phyloP scores from a whole-genome alignment of 148 eudicot species.

The Amaranthus cruentus region DNA sequence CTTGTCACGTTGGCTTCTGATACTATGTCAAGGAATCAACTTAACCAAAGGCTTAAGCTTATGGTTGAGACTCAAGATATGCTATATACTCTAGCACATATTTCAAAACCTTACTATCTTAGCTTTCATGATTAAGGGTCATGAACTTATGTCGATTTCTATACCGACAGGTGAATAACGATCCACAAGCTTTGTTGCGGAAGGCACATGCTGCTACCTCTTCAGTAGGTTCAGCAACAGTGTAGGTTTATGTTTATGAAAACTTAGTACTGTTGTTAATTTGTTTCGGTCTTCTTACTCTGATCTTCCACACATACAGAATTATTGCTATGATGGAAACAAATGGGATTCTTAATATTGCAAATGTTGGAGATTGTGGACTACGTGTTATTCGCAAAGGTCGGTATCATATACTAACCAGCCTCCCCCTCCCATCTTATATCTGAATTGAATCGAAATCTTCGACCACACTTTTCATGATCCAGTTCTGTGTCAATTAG shows the following conservation, averaged over 20 bases:
- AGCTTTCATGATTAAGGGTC: not conserved
- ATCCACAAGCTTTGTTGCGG: slow-evolving; percentile 66
- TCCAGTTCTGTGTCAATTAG: slow-evolving; percentile 7
- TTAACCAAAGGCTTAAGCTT: too few species aligned
- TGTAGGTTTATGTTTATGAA: slow-evolving; percentile 47
- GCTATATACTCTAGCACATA: not conserved
- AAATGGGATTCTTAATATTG: slow-evolving; percentile 75
- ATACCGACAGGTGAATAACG: slow-evolving; percentile 57
- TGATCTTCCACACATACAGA: slow-evolving; percentile 28
- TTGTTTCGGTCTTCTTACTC: not conserved
- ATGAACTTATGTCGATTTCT: not conserved
- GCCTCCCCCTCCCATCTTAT: not conserved
- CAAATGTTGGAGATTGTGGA: slow-evolving; percentile 95
- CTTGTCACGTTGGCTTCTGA: too few species aligned
- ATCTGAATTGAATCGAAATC: not conserved
- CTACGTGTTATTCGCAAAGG: slow-evolving; percentile 81
- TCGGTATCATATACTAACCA: slow-evolving; percentile 16
- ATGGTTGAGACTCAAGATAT: too few species aligned
- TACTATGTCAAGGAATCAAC: too few species aligned
- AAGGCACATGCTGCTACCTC: slow-evolving; percentile 87
- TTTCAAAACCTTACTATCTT: not conserved
- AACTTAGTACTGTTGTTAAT: not conserved
- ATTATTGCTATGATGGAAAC: slow-evolving; percentile 78
- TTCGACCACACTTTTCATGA: not conserved
- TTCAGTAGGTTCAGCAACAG: slow-evolving; percentile 87